Conservation (phyloP, 306 rosid species). For the Quercus cerris region DNA sequence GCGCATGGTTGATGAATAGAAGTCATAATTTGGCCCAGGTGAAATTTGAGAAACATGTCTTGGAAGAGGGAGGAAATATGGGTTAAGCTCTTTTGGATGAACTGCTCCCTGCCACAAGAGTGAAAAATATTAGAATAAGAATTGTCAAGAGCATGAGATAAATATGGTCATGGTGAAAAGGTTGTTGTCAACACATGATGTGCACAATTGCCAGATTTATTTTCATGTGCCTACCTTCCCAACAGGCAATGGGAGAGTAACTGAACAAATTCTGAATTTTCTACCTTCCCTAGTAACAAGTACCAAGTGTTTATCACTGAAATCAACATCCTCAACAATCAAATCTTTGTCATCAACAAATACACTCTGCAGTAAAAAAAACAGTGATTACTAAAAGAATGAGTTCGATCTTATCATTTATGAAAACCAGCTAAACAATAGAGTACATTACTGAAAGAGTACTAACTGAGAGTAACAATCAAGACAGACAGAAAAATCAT, state of each 20-base stretch:
- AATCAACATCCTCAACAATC: slow-evolving; percentile 72
- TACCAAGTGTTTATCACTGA: slow-evolving; percentile 66
- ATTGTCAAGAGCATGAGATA: slow-evolving; percentile 11
- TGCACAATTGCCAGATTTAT: slow-evolving; percentile 17
- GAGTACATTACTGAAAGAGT: background rate
- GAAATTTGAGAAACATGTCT: slow-evolving; percentile 76
- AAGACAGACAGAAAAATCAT: background rate
- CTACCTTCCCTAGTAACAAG: slow-evolving; percentile 62
- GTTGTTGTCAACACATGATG: slow-evolving; percentile 13
- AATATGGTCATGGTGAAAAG: slow-evolving; percentile 9
- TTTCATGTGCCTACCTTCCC: slow-evolving; percentile 50
- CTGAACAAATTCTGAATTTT: slow-evolving; percentile 67
- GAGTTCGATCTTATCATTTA: background rate
- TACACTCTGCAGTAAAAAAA: slow-evolving; percentile 55
- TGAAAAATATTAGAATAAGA: slow-evolving; percentile 18
- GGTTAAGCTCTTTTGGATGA: slow-evolving; percentile 56
- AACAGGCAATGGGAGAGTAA: slow-evolving; percentile 63
- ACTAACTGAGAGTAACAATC: background rate
- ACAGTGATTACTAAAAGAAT: background rate
- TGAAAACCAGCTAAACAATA: background rate
- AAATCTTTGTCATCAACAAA: slow-evolving; percentile 45
- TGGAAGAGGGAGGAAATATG: slow-evolving; percentile 69
- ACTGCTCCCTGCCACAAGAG: slow-evolving; percentile 51
- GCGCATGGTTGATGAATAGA: slow-evolving; percentile 68
- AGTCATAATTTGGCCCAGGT: slow-evolving; percentile 90